Conservation (phyloP, 192 early-diverging fungal species). For the Coemansia sp. region DNA sequence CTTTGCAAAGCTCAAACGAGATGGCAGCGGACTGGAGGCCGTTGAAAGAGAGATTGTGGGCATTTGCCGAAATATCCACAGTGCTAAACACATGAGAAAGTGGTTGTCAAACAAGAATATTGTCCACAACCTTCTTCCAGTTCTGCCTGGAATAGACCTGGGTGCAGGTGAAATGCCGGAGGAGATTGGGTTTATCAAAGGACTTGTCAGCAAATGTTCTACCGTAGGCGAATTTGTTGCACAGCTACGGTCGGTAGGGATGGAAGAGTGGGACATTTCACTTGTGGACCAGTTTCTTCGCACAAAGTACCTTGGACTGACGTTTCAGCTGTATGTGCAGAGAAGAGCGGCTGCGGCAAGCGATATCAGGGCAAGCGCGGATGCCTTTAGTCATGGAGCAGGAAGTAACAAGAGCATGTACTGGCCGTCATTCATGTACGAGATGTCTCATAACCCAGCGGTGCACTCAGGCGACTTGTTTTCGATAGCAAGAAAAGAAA, state of each 20-base stretch:
- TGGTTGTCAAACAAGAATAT: slow-evolving; percentile 35
- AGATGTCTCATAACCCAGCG: slow-evolving; percentile 25
- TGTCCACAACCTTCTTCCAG: slow-evolving; percentile 36
- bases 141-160: slow-evolving; percentile 18
- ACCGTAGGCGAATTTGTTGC: slow-evolving; percentile 19
- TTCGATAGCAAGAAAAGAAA: not conserved
- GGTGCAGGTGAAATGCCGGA: slow-evolving; percentile 1
- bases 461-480: not conserved
- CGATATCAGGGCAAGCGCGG: not conserved
- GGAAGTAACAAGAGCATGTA: slow-evolving; percentile 10
- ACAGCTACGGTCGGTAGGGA: slow-evolving; percentile 14
- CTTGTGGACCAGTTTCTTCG: slow-evolving; percentile 50
- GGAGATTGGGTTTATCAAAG: slow-evolving; percentile 15
- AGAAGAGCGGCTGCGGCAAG: slow-evolving; percentile 17
- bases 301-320: slow-evolving; percentile 40
- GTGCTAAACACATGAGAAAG: not conserved
- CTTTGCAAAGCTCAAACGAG: slow-evolving; percentile 30
- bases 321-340: slow-evolving; percentile 42
- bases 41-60: slow-evolving; percentile 33
- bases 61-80: slow-evolving; percentile 17
- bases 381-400: not conserved
- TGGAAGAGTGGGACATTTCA: slow-evolving; percentile 39
- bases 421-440: slow-evolving; percentile 52
- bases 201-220: slow-evolving; percentile 14
- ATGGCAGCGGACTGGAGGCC: slow-evolving; percentile 17